Evolutionary conservation across 2,329 filamentous ascomycete genomes (phyloP).

Genomic region (Phialophora verrucosa): DNA sequence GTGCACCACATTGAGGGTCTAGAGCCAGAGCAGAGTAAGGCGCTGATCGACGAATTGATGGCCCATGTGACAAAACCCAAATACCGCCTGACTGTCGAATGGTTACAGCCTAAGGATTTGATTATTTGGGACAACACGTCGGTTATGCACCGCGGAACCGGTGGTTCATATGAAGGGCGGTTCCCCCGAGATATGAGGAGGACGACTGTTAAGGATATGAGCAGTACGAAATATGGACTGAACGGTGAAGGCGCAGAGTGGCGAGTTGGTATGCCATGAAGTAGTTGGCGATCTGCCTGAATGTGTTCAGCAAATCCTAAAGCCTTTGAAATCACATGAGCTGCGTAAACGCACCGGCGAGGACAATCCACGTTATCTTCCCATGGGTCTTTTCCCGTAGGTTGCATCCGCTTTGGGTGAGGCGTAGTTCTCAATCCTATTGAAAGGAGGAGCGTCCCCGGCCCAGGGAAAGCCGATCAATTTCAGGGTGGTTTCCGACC

Average conservation of each 20-base stretch:
- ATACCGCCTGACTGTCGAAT: slow-evolving; percentile 54
- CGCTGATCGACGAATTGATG: neutral
- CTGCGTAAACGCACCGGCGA: too few species aligned
- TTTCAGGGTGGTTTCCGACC: too few species aligned
- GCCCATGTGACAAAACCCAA: slow-evolving; percentile 46
- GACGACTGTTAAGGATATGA: slow-evolving; percentile 46
- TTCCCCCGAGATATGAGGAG: slow-evolving; percentile 60
- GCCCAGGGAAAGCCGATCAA: too few species aligned
- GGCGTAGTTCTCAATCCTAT: too few species aligned
- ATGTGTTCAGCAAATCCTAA: too few species aligned
- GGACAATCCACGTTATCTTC: too few species aligned
- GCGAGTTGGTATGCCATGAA: slow-evolving; percentile 4
- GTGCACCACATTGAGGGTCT: slow-evolving; percentile 11
- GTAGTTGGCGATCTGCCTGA: too few species aligned
- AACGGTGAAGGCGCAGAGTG: slow-evolving; percentile 3
- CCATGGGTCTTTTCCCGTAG: too few species aligned
- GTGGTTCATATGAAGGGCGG: slow-evolving; percentile 55
- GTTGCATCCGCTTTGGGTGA: too few species aligned
- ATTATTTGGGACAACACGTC: slow-evolving; percentile 66
- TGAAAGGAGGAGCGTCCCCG: too few species aligned
- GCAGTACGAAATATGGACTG: neutral
- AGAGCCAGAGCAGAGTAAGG: neutral
- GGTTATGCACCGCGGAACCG: slow-evolving; percentile 59
- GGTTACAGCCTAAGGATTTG: slow-evolving; percentile 57
- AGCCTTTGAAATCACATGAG: too few species aligned